phyloP scores from a whole-genome alignment of 768 basidiomycete genomes.

The Xerocomus spinulosus region DNA sequence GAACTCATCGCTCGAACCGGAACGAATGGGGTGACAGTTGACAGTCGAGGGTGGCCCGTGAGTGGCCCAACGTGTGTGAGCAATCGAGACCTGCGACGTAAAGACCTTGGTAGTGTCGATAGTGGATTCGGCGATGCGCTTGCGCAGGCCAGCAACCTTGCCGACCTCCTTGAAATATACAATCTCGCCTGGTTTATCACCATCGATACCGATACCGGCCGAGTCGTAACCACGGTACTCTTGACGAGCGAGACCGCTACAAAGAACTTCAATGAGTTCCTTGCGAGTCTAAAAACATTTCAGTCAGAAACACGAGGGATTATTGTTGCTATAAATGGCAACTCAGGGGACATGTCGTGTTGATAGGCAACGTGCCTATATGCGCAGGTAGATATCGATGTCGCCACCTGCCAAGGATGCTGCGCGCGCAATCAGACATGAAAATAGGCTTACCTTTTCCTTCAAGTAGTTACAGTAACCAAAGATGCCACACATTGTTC shows the following conservation, averaged over 20 bases:
- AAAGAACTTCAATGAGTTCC: constrained; percentile 86
- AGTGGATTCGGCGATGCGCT: constrained; percentile 71
- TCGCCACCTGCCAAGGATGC: not conserved
- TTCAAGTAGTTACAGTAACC: constrained; percentile 91
- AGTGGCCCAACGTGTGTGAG: constrained; percentile 99
- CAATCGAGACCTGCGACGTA: constrained; percentile 90
- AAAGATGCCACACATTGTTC: constrained; percentile 90
- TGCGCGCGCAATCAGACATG: not conserved
- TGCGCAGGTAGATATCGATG: constrained; percentile 2
- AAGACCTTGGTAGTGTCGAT: constrained; percentile 74
- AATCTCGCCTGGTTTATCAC: constrained; percentile 73
- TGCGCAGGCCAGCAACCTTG: constrained; percentile 90
- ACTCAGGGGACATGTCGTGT: not conserved
- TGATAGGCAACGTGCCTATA: constrained; percentile 5
- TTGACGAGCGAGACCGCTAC: constrained; percentile 86
- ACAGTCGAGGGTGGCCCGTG: constrained; percentile 83
- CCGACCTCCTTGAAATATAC: constrained; percentile 96
- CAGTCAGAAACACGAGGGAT: constrained; percentile 11
- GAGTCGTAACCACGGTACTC: constrained; percentile 99
- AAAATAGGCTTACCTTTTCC: constrained; percentile 70
- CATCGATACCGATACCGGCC: constrained; percentile 87
- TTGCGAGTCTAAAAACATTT: constrained; percentile 62
- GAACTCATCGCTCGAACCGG: constrained; percentile 79
- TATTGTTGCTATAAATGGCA: constrained; percentile 20
- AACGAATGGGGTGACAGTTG: constrained; percentile 95